Base-by-base conservation (phyloP, 1,284 basidiomycete species). In the Pterulicium gracile region DNA sequence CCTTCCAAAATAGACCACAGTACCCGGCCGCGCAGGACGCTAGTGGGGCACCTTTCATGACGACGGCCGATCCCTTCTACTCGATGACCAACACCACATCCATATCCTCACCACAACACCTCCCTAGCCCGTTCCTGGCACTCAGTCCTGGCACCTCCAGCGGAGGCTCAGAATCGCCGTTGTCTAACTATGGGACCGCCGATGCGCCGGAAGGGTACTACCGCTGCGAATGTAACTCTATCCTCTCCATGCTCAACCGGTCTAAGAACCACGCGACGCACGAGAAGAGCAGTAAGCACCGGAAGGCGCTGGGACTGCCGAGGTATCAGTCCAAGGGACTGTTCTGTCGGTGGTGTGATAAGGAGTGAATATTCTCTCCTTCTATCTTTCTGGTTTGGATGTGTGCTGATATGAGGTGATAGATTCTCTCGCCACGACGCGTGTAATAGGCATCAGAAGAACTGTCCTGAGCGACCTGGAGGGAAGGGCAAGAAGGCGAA, bases 221-320 rank as follows among this genome's bases (percentile, higher is more conserved):
- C 19, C 36, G 36, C 36, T 39, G 36, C 36, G 36, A 39, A 39
- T 39, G 36, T 17, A 17, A 18, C 5, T 7, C 36, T 7, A 39
- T 39, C 15, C 36, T 39, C 5, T 39, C 36, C 36, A 39, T 15
- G 4, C 5, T 39, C 7, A 39, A 39, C 15, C n/a, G 15, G 15
- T 39, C 36, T 4, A 39, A 39, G 36, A 39, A 39, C 19, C 36
- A 39, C 15, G 36, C 36, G n/a, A 39, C 36, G 36, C 36, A 39
- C 15, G 36, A 39, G 36, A 39, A 39, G 36, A 39, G 36, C 19
- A 39, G 15, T 18, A 39, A 39, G 36, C 36, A 39, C 19, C 36
- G 36, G 15, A 39, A 39, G 36, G 36, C 36, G 15, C 5, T 39
- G 36, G 36, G 36, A 17, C 19, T 39, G 15, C 36, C 36, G 5